Conservation (phyloP, 306 rosid species). For the Vigna reflexopilosa region DNA sequence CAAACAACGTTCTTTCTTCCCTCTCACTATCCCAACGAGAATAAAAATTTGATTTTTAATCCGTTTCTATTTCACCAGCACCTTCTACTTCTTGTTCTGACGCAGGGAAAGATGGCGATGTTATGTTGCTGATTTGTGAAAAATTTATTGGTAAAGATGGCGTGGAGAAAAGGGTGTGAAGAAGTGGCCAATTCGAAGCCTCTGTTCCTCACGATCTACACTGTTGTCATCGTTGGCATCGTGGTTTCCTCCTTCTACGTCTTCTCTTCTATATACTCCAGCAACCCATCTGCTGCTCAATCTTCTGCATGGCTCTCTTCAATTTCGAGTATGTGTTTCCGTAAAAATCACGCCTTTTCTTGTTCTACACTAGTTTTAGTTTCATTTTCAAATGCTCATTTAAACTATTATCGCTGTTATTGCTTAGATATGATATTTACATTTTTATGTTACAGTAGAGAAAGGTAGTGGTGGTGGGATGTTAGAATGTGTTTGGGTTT, state of each 20-base stretch:
- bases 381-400: constrained; percentile 21
- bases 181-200: constrained; percentile 63
- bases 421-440: constrained; percentile 1
- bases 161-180: constrained; percentile 55
- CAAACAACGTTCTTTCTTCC: not conserved
- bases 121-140: constrained; percentile 14
- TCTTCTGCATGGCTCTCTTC: constrained; percentile 56
- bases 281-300: constrained; percentile 46
- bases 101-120: not conserved
- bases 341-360: not conserved
- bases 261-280: constrained; percentile 69
- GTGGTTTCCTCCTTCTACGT: constrained; percentile 69
- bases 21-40: not conserved
- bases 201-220: constrained; percentile 68
- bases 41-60: not conserved
- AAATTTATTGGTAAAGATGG: constrained; percentile 40
- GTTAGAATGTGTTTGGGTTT: constrained; percentile 8
- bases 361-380: not conserved
- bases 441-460: not conserved
- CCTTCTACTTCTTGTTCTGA: not conserved
- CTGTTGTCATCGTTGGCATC: constrained; percentile 65
- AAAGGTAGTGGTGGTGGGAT: not conserved
- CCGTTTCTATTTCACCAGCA: not conserved
- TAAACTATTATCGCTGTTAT: constrained; percentile 15
- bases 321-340: constrained; percentile 48